These are phyloP conservation scores for Prunus campanulata DNA, from an alignment of 306 rosid genomes.

Conservation along the genomic window DNA sequence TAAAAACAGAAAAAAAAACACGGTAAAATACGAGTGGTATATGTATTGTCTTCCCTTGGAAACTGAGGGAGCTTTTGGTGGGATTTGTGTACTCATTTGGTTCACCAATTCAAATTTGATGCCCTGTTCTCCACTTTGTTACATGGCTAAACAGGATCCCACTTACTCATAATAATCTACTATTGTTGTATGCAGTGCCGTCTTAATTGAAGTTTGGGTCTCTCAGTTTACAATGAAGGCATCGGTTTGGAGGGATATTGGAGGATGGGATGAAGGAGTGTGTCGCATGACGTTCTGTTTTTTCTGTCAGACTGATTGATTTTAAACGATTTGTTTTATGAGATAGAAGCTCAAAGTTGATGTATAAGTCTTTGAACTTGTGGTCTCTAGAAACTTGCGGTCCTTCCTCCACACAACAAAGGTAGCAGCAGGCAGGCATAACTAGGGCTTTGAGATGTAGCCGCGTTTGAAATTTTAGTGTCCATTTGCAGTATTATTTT, in stretches of 20 bases:
- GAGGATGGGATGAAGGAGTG: not conserved
- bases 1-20: too few species aligned
- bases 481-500: not conserved
- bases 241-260: too few species aligned
- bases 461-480: not conserved
- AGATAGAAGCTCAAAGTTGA: not conserved
- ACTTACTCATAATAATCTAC: not conserved
- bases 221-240: too few species aligned
- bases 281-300: not conserved
- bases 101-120: too few species aligned
- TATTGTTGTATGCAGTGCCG: constrained; percentile 12
- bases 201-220: not conserved
- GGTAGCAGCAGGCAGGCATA: not conserved
- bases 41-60: too few species aligned
- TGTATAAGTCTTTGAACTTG: not conserved
- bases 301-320: not conserved
- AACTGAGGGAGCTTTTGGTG: too few species aligned
- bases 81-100: too few species aligned
- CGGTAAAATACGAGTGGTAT: too few species aligned
- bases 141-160: not conserved
- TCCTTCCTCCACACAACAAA: not conserved
- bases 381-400: too few species aligned
- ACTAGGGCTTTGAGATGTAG: not conserved
- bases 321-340: not conserved
- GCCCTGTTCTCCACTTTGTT: not conserved